Base-by-base conservation (phyloP, 306 rosid genomes). In the Dicorynia guianensis region DNA sequence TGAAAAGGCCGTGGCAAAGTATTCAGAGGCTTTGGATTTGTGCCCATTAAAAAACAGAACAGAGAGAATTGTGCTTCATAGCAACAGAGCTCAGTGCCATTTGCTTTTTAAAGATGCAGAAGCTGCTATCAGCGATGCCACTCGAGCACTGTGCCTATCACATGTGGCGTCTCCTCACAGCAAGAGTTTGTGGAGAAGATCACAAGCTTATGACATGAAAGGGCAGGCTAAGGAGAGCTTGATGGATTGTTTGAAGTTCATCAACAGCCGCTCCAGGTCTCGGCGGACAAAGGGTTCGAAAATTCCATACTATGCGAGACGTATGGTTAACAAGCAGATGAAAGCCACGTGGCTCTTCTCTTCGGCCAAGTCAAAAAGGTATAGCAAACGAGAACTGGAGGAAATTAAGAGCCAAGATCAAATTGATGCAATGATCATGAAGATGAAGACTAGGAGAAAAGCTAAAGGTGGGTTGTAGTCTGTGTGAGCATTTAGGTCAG, bases 121-220 rank as follows among this genome's bases (percentile, higher is more conserved):
- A 2, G 73, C 79, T 5, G 93, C 90, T 73, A 79, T 91, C 34
- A 84, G 93, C 18, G 94, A 91, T 34, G 10, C 93, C 11, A 85
- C 95, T 12, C 72, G 95, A 76, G 94, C 95, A 66, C 70, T 91
- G 64, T 78, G 97, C 20, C 39, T 89, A 43, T 85, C 88, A 15
- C 62, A 82, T 67, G 78, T 30, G 67, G 74, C 43, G 61, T 75
- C 54, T 39, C 80, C 84, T 74, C 93, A 91, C 19, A 40, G 85
- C 10, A 89, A 85, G 88, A 91, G 91, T 74, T 75, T 91, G 82
- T 89, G 97, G 95, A 89, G 95, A 78, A 81, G 97, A 67, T 81
- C 97, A 13, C 95, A 89, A 60, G 97, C 89, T 61, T 91, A 82
- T 34, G 93, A 89, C 68, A 87, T 84, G 88, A 81, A 80, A 67